Evolutionary conservation across 208 protist species (phyloP).

Genomic region (Acanthamoeba castellanii): DNA sequence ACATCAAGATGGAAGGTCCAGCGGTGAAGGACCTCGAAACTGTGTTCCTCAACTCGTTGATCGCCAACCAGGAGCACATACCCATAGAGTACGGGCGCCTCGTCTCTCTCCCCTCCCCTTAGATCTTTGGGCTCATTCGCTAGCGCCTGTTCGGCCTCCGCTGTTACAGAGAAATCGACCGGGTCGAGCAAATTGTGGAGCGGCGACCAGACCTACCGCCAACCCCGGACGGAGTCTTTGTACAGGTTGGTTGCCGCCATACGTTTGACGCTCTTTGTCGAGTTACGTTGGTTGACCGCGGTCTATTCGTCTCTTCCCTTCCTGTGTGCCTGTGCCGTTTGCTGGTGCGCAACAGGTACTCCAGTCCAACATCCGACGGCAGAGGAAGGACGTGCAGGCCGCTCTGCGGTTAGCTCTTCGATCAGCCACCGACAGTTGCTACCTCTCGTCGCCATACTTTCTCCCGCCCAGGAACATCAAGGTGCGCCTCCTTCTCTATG

Average conservation of each 20-base stretch:
- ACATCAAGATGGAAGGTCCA: slow-evolving; percentile 80
- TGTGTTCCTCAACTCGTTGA: slow-evolving; percentile 75
- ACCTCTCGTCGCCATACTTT: slow-evolving; percentile 80
- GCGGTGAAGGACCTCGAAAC: slow-evolving; percentile 74
- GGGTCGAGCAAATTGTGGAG: slow-evolving; percentile 42
- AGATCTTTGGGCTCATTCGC: too few relatives aligned
- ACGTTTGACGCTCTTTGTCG: background rate
- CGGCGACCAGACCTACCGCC: background rate
- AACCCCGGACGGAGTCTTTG: background rate
- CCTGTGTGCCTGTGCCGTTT: background rate
- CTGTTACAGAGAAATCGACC: slow-evolving; percentile 49
- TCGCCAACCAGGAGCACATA: slow-evolving; percentile 72
- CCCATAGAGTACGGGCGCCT: background rate
- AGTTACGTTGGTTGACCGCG: too few relatives aligned
- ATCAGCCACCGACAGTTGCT: slow-evolving; percentile 50
- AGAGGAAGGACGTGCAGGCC: slow-evolving; percentile 52
- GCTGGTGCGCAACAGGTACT: too few relatives aligned
- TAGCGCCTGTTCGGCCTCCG: too few relatives aligned
- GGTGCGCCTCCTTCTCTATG: background rate
- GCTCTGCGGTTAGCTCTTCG: slow-evolving; percentile 52
- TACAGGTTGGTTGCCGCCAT: background rate
- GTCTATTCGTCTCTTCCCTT: background rate
- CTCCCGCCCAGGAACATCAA: slow-evolving; percentile 73
- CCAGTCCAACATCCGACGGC: slow-evolving; percentile 62
- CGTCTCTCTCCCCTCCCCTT: background rate